A percentile compares a stretch with the other conserved stretches of the same genome.
These are phyloP conservation scores for Yamadazyma taylorii DNA, from an alignment of 1,139 yeast species.

Conservation along the genomic window DNA sequence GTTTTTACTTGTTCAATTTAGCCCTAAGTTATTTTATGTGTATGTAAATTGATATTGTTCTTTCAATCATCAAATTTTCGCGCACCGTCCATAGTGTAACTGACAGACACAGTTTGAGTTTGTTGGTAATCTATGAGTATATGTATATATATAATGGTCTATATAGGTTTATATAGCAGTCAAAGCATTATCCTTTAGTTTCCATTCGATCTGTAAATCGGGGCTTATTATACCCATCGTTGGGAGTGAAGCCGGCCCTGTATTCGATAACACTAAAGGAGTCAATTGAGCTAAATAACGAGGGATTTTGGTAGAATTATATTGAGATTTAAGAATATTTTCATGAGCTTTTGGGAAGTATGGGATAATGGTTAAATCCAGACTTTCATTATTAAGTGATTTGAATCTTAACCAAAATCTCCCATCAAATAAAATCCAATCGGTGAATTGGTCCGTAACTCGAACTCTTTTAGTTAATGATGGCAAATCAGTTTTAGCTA, in stretches of 20 bases:
- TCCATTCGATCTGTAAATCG: slow-evolving; percentile 20
- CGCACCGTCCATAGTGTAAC: too few species aligned
- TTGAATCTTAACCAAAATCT: slow-evolving; percentile 34
- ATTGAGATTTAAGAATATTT: slow-evolving; percentile 7
- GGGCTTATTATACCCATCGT: slow-evolving; percentile 16
- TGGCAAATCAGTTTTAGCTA: slow-evolving; percentile 19
- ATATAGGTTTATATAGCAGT: background rate
- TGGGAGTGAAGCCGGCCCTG: slow-evolving; percentile 21
- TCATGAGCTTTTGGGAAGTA: slow-evolving; percentile 20
- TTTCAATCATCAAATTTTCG: background rate
- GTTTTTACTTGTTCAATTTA: background rate
- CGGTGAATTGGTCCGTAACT: slow-evolving; percentile 16
- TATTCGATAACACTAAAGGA: slow-evolving; percentile 16
- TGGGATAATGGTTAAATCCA: slow-evolving; percentile 18
- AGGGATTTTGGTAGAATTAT: slow-evolving; percentile 6
- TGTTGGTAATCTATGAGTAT: too few species aligned
- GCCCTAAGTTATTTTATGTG: too few species aligned
- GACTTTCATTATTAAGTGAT: slow-evolving; percentile 1
- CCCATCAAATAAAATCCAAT: slow-evolving; percentile 38
- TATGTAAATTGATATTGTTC: background rate
- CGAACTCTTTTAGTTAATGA: slow-evolving; percentile 4
- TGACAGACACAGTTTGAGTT: too few species aligned
- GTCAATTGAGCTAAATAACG: slow-evolving; percentile 7
- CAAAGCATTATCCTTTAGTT: slow-evolving; percentile 17
- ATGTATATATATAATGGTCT: too few species aligned